A percentile compares a stretch with the other conserved stretches of the same genome.
phyloP scores from a whole-genome alignment of 169 alveolate genomes.

The Cryptosporidium viatorum region DNA sequence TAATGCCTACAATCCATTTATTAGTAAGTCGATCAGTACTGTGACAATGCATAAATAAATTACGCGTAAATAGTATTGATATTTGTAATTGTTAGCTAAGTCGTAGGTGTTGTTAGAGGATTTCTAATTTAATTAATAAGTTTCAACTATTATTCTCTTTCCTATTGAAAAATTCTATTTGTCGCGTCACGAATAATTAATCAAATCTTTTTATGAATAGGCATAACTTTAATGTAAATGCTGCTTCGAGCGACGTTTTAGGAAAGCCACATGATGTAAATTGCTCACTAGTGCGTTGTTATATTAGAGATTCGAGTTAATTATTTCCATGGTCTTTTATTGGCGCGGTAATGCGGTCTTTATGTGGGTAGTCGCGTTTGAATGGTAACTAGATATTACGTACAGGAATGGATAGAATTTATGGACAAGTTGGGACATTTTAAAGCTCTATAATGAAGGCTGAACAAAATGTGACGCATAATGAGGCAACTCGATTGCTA shows the following conservation, averaged over 20 bases:
- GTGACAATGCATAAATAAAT: not conserved
- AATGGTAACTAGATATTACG: not conserved
- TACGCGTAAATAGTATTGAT: not conserved
- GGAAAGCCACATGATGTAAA: too few relatives aligned
- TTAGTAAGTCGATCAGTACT: too few relatives aligned
- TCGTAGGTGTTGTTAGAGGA: not conserved
- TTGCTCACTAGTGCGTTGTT: not conserved
- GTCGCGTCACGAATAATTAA: too few relatives aligned
- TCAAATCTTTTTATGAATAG: too few relatives aligned
- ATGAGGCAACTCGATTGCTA: not conserved
- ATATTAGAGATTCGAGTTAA: not conserved
- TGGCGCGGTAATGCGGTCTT: conserved; percentile 1
- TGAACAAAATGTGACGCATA: not conserved
- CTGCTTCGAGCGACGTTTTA: not conserved
- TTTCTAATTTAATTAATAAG: not conserved
- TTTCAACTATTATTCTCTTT: not conserved
- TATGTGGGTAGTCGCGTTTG: conserved; percentile 6
- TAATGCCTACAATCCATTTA: not conserved
- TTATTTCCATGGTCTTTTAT: not conserved
- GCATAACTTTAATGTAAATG: too few relatives aligned
- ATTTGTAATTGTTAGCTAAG: not conserved
- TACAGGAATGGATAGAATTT: not conserved
- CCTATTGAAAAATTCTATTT: not conserved
- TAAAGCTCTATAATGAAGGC: not conserved
- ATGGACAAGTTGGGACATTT: not conserved